phyloP scores from a whole-genome alignment of 495 filamentous ascomycete genomes.

The Penicillium daleae region DNA sequence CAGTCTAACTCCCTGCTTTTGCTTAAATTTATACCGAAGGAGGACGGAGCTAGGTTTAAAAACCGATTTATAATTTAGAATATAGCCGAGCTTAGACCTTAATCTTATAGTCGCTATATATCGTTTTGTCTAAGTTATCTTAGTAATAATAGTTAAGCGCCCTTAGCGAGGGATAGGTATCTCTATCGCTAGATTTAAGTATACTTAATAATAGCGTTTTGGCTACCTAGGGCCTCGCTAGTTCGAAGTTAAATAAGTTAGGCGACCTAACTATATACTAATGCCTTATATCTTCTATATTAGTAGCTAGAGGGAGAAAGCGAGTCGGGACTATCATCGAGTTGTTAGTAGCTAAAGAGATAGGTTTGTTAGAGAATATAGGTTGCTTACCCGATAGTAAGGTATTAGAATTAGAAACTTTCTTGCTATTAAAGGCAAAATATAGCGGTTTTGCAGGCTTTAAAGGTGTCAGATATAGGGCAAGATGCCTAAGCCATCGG shows the following conservation, averaged over 20 bases:
- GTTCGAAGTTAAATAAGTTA: slow-evolving; percentile 4
- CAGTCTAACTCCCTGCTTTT: background rate
- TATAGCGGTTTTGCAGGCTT: slow-evolving; percentile 3
- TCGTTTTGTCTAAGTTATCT: background rate
- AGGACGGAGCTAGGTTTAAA: background rate
- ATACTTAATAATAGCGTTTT: background rate
- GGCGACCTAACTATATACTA: background rate
- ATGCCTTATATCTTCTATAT: background rate
- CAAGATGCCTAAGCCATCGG: too few relatives aligned
- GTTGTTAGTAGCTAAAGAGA: background rate
- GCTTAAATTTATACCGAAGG: background rate
- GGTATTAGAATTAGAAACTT: background rate
- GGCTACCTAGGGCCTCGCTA: background rate
- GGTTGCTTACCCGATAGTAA: background rate
- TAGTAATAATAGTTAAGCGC: background rate
- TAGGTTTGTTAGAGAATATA: background rate
- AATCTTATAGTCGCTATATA: background rate
- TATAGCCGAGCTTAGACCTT: background rate
- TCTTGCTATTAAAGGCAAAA: slow-evolving; percentile 2
- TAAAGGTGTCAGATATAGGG: too few relatives aligned
- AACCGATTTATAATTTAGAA: background rate
- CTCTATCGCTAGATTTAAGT: background rate
- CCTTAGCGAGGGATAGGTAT: background rate
- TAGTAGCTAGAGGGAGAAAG: background rate
- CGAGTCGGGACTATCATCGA: background rate